Evolutionary conservation across 108 stramenopile genomes (phyloP), one percentile per base, ranked within the genome.

Genomic region (Schizochytrium sp.): DNA sequence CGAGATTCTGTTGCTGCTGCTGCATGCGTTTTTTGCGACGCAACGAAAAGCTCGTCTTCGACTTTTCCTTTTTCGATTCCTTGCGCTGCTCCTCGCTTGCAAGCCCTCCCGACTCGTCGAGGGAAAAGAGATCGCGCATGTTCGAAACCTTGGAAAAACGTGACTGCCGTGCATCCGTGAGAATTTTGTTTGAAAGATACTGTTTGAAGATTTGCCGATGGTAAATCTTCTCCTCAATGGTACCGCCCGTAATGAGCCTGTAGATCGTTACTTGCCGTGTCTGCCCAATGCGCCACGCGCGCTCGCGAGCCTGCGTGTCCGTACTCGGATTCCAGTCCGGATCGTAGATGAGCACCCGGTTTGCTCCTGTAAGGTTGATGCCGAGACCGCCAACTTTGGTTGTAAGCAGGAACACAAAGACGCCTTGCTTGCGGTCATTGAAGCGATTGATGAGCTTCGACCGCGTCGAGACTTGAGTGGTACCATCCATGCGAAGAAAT

Each of bases 141-240:
- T 98, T 97, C 58, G 92, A 94, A 53, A 96, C 92, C 12, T 96
- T 96, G 90, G 98, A 98, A 1, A 98, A 91, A 2, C 97, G 93
- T 58, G 93, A 90, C 90, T 98, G 97, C 83, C 94, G 94, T 19
- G 97, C 95, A 90, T 98, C 97, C 87, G 96, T 95, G 21, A 98
- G 91, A 5, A 98, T 94, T 55, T 95, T 94, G 88, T 98, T 98
- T 6, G 97, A 94, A 5, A 98, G 72, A 3, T 97, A 96, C 57
- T 96, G 97, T 91, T 99, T 99, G 94, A 98, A 99, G 60, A 99
- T 98, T 87, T 99, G 99, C 5, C 99, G 92, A 87, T 99, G 98
- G 91, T 99, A 99, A 21, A 99, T 98, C 91, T 98, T 98, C 90
- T 97, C 97, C 92, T 97, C 97, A 63, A 97, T 96, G 19, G 97